Evolutionary conservation across 768 basidiomycete genomes (phyloP), one percentile per base, ranked within the genome.

Genomic region (Mycena metata): DNA sequence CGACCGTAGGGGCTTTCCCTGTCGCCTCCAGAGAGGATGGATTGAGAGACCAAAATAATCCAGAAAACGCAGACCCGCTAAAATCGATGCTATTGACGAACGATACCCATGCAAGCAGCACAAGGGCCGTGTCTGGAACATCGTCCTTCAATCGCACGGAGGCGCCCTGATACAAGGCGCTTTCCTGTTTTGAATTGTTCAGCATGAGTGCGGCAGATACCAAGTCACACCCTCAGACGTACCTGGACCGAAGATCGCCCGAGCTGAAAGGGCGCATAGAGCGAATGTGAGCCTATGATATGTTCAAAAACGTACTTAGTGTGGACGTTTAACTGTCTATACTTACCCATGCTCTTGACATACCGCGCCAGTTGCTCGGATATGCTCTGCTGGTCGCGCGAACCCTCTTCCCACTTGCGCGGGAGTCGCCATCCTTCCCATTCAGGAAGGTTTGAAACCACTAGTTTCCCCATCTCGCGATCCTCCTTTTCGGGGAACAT

Each of bases 191-290:
- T 30, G 16, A 46, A 52, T 17, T 49, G 5, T 42, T 39, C 39
- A 39, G 39, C 39, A 30, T 30, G 30, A 39, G 39, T 15, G 39
- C 2, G 15, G 15, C 39, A 4, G 39, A 39, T 39, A 36, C 36
- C n/a, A 39, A 11, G 39, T 39, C 2, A 15, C 9, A 10, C 11
- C 3, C 39, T 10, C 15, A 10, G 33, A 30, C 51, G 17, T 30
- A 64, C 69, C 3, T 51, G 51, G 2, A 71, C 60, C 12, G 60
- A 63, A 35, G 30, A 51, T 15, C 60, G 41, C 9, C 60, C 70
- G 60, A 71, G 59, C 12, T 57, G 51, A 19, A 71, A 64, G 5
- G 67, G 70, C 0, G 59, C 64, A 8, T 19, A 66, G 13, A 70
- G 17, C 10, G 54, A 47, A 26, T 61, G 66, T 16, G 35, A 23